Percentiles rank a stretch among this genome's conserved stretches.
These are phyloP conservation scores for Rhododendron griersonianum DNA, from an alignment of 148 eudicot genomes.

Conservation along the genomic window DNA sequence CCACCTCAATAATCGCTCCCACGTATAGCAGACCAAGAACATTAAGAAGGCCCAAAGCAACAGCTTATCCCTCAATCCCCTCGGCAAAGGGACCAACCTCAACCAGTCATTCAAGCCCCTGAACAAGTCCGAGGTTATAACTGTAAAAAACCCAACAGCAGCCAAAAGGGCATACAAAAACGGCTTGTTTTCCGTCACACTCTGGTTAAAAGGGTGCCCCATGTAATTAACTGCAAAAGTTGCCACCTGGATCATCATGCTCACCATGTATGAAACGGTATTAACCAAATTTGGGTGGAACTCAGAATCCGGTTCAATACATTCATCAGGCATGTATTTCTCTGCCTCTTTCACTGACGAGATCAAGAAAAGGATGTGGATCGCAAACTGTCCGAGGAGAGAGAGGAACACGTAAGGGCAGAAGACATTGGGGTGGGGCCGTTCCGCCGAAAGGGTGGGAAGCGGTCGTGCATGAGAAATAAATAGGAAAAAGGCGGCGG, in stretches of 20 bases:
- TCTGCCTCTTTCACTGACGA: constrained; percentile 84
- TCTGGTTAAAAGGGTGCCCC: constrained; percentile 97
- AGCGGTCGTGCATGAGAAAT: constrained; percentile 92
- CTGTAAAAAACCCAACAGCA: constrained; percentile 76
- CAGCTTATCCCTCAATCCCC: constrained; percentile 61
- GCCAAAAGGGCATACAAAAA: constrained; percentile 63
- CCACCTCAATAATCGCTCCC: constrained; percentile 92
- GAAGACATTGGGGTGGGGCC: constrained; percentile 91
- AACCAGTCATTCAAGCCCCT: constrained; percentile 83
- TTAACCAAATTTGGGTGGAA: constrained; percentile 91
- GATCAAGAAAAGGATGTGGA: constrained; percentile 73
- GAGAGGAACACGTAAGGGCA: constrained; percentile 75
- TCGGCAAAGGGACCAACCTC: constrained; percentile 77
- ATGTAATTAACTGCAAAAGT: constrained; percentile 97
- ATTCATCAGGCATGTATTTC: constrained; percentile 97
- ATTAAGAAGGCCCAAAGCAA: constrained; percentile 70
- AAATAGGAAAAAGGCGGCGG: constrained; percentile 90
- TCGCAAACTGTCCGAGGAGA: constrained; percentile 75
- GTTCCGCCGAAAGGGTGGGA: constrained; percentile 56
- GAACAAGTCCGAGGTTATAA: constrained; percentile 70
- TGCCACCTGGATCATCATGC: constrained; percentile 94
- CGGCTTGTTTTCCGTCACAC: constrained; percentile 77
- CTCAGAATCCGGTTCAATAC: constrained; percentile 86
- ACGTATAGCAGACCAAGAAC: constrained; percentile 63
- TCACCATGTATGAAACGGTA: constrained; percentile 89